Percentiles rank a stretch among this genome's conserved stretches.
phyloP scores from a whole-genome alignment of 352 stramenopile species.

The Phytophthora idaei region DNA sequence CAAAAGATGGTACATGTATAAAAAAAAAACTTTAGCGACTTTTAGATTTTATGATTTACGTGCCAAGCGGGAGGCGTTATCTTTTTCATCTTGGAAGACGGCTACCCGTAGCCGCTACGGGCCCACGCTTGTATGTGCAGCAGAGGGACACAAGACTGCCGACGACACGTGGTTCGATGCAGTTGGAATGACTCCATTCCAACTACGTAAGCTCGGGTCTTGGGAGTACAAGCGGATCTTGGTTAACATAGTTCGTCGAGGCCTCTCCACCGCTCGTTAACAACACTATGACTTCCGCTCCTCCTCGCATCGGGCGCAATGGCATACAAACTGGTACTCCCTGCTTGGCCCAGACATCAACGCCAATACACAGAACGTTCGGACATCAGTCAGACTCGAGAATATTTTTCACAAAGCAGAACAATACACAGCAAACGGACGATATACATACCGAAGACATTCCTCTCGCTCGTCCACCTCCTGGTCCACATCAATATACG shows the following conservation, averaged over 20 bases:
- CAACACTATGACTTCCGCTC: constrained; percentile 57
- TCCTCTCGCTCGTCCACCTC: constrained; percentile 79
- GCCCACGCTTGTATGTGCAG: neutral
- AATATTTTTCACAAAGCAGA: neutral
- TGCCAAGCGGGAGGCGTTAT: constrained; percentile 11
- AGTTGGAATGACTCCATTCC: neutral
- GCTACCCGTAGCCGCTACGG: neutral
- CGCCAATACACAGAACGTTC: constrained; percentile 7
- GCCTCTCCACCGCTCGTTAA: constrained; percentile 12
- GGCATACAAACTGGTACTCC: constrained; percentile 84
- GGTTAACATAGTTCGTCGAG: neutral
- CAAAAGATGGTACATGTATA: no score
- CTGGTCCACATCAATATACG: constrained; percentile 94
- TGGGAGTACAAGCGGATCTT: constrained; percentile 7
- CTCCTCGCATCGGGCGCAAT: constrained; percentile 67
- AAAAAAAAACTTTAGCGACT: constrained; percentile 20
- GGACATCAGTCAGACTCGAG: constrained; percentile 18
- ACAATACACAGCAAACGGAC: constrained; percentile 2
- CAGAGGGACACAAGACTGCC: constrained; percentile 1
- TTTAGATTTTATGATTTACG: constrained; percentile 37
- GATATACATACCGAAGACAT: constrained; percentile 55
- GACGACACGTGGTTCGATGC: neutral
- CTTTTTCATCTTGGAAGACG: constrained; percentile 11
- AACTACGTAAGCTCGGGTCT: constrained; percentile 5
- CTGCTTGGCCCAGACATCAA: constrained; percentile 37